phyloP scores from a whole-genome alignment of 2,329 filamentous ascomycete species.

The Metarhizium humberi region DNA sequence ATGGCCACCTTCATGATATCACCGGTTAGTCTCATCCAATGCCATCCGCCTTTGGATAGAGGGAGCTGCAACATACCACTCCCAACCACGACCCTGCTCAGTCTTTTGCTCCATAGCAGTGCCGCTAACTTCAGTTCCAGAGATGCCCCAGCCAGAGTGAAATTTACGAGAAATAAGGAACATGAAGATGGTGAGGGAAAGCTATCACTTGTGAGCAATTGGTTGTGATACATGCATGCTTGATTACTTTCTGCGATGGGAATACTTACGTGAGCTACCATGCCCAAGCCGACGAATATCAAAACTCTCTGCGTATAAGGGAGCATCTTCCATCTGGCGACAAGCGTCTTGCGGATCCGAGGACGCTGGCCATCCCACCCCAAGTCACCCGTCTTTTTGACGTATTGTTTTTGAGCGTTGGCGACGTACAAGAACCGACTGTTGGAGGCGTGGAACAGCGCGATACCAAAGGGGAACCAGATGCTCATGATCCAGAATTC shows the following conservation, averaged over 20 bases:
- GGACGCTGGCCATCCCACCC: slow-evolving; percentile 7
- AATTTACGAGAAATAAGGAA: slow-evolving; percentile 58
- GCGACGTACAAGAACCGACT: slow-evolving; percentile 51
- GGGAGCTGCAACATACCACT: slow-evolving; percentile 40
- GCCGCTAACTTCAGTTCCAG: slow-evolving; percentile 50
- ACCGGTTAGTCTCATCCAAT: not conserved
- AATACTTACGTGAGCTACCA: slow-evolving; percentile 42
- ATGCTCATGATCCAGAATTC: slow-evolving; percentile 62
- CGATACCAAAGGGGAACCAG: slow-evolving; percentile 55
- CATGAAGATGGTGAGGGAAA: slow-evolving; percentile 48
- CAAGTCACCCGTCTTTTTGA: slow-evolving; percentile 9
- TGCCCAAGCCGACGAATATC: slow-evolving; percentile 40
- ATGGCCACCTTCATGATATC: slow-evolving; percentile 42
- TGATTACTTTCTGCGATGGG: not conserved
- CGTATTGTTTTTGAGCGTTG: slow-evolving; percentile 39
- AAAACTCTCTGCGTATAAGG: slow-evolving; percentile 41
- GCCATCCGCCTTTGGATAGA: not conserved
- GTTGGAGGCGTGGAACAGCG: slow-evolving; percentile 56
- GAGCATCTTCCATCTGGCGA: slow-evolving; percentile 27
- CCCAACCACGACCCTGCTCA: slow-evolving; percentile 45
- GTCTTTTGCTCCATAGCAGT: slow-evolving; percentile 40
- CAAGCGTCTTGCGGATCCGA: slow-evolving; percentile 16
- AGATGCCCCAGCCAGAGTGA: slow-evolving; percentile 50
- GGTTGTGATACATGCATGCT: not conserved
- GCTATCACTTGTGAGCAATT: slow-evolving; percentile 25